These are phyloP conservation scores for Gliomastix tumulicola DNA, from an alignment of 2,329 filamentous ascomycete genomes.

Conservation along the genomic window DNA sequence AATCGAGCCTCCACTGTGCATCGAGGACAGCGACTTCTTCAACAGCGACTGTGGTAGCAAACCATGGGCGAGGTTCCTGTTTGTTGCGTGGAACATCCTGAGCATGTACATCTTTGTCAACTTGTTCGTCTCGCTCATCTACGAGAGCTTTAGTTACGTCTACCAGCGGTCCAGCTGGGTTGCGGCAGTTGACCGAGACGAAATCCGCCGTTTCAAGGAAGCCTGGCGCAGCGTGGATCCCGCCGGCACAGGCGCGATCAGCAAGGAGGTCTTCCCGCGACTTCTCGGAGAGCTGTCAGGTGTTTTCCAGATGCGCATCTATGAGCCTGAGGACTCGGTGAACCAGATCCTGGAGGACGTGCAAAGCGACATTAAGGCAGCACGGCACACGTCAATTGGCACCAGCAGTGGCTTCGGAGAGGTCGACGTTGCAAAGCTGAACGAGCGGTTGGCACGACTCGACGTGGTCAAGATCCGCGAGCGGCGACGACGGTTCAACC, in stretches of 20 bases:
- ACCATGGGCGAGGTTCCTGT: conserved; percentile 80
- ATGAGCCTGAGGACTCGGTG: conserved; percentile 85
- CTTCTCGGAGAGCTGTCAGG: conserved; percentile 88
- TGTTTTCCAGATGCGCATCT: conserved; percentile 95
- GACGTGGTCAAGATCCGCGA: conserved; percentile 69
- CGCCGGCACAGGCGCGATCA: conserved; percentile 83
- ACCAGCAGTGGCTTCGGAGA: conserved; percentile 45
- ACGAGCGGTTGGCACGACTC: conserved; percentile 63
- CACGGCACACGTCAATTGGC: conserved; percentile 47
- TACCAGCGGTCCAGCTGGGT: conserved; percentile 95
- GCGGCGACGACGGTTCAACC: conserved; percentile 73
- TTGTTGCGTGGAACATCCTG: conserved; percentile 96
- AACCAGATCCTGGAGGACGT: conserved; percentile 82
- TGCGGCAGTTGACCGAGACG: conserved; percentile 82
- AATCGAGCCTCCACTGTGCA: conserved; percentile 75
- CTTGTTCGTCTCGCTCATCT: conserved; percentile 96
- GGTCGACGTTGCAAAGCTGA: conserved; percentile 70
- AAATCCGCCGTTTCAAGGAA: conserved; percentile 95
- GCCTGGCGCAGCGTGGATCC: conserved; percentile 96
- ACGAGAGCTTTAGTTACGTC: conserved; percentile 98
- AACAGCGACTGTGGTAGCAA: conserved; percentile 88
- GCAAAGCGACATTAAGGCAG: conserved; percentile 45
- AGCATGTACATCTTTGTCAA: conserved; percentile 99
- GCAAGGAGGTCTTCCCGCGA: conserved; percentile 81
- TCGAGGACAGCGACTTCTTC: conserved; percentile 65